Evolutionary conservation across 2,329 filamentous ascomycete species (phyloP).

Genomic region (Mariannaea elegans): DNA sequence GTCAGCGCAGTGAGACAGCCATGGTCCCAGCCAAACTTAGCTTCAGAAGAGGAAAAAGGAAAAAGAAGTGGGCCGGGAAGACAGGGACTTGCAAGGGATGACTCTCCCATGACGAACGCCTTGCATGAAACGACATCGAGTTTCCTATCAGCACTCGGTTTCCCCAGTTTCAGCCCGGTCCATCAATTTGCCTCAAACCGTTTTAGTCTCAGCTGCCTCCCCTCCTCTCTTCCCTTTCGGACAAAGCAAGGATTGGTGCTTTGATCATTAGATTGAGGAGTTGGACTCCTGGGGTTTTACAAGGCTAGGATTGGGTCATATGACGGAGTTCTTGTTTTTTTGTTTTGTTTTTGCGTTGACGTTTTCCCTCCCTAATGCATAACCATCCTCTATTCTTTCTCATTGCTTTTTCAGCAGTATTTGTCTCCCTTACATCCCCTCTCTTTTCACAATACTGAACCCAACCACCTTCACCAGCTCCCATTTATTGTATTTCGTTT

Average conservation of each 20-base stretch:
- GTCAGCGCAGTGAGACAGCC: conserved; percentile 2
- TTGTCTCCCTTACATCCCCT: too few species aligned
- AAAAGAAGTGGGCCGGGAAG: not conserved
- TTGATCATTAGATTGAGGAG: conserved; percentile 10
- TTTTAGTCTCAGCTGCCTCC: not conserved
- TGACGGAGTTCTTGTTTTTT: conserved; percentile 13
- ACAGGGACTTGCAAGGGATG: not conserved
- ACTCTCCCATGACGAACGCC: not conserved
- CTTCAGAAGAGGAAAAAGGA: not conserved
- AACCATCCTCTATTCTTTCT: conserved; percentile 13
- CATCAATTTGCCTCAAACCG: conserved; percentile 1
- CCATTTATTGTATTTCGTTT: conserved; percentile 3
- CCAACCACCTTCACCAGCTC: not conserved
- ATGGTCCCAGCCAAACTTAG: not conserved
- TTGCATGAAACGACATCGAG: not conserved
- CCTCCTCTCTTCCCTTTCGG: not conserved
- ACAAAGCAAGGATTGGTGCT: not conserved
- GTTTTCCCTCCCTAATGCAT: conserved; percentile 9
- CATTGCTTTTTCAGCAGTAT: conserved; percentile 1
- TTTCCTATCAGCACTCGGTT: not conserved
- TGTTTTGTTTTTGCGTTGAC: not conserved
- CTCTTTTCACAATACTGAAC: too few species aligned
- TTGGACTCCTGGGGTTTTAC: conserved; percentile 6
- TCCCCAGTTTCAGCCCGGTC: conserved; percentile 4
- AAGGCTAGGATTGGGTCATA: conserved; percentile 16